Base-by-base conservation (phyloP, 768 basidiomycete genomes). In the Suillus subluteus region DNA sequence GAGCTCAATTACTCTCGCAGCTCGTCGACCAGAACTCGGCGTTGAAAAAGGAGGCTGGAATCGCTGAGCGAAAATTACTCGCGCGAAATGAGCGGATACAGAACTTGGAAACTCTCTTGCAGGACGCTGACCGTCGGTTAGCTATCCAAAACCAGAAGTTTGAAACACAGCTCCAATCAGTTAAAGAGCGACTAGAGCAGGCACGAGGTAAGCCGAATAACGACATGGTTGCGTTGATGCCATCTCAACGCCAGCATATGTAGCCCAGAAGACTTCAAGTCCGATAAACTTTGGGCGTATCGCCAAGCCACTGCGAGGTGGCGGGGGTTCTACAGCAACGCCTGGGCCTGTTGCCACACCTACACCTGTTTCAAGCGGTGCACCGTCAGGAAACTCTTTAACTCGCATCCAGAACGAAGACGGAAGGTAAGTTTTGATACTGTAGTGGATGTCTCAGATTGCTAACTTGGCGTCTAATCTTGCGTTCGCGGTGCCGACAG, bases 71-170 rank as follows among this genome's bases (percentile, higher is more conserved):
- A 73, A 98, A 98, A 80, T 82, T 99, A 35, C 86, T 98, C 71
- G 95, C 96, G 44, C 90, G 98, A 65, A 98, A 98, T 74, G 98
- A 99, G 78, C 91, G 98, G 72, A 99, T 99, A 81, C 92, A 96
- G 81, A 97, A 95, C 79, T 85, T 99, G 68, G 98, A 99, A 79
- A 88, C 91, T 4, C 81, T 98, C 44, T 84, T 99, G 37, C 95
- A 95, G 73, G 95, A 96, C 72, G 95, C 97, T 54, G 96, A 99
- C 81, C 91, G 95, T 55, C 88, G 96, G 72, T 82, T 98, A 68
- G 90, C 91, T n/a, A 79, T 91, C 67, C 94, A 96, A 83, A 96
- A 98, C 78, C 90, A 94, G 85, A 98, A 96, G 80, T 97, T 96
- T 80, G 96, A 98, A 79, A 87, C 88, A 48, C 95, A 98, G 77